Evolutionary conservation across 2,329 filamentous ascomycete species (phyloP).

Genomic region (Penicillium sp.): DNA sequence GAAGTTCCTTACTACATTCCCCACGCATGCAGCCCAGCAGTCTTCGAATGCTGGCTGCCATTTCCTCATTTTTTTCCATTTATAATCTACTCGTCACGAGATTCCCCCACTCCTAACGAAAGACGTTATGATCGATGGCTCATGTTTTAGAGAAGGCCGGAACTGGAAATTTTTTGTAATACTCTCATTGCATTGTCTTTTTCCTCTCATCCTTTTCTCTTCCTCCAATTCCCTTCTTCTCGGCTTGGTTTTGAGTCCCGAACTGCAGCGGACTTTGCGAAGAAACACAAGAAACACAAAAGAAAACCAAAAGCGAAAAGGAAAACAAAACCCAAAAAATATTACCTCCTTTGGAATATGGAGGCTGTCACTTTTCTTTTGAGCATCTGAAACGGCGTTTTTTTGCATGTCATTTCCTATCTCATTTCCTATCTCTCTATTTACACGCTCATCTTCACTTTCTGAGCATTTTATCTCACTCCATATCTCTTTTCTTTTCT

Average conservation of each 20-base stretch:
- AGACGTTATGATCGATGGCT: conserved; percentile 46
- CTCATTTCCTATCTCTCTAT: not conserved
- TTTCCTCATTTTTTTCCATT: conserved; percentile 14
- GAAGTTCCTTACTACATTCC: conserved; percentile 14
- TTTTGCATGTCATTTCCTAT: conserved; percentile 15
- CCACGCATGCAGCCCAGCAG: conserved; percentile 17
- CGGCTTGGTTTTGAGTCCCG: too few relatives aligned
- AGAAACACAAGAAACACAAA: conserved; percentile 6
- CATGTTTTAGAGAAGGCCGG: conserved; percentile 43
- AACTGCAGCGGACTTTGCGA: not conserved
- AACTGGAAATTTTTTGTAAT: conserved; percentile 29
- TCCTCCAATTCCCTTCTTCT: conserved; percentile 4
- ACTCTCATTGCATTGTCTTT: conserved; percentile 24
- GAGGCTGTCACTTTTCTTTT: conserved; percentile 14
- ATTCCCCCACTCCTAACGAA: conserved; percentile 30
- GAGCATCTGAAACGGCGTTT: conserved; percentile 28
- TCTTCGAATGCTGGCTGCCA: conserved; percentile 4
- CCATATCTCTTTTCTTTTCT: not conserved
- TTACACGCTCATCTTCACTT: conserved; percentile 1
- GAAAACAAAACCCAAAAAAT: conserved; percentile 10
- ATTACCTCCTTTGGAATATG: conserved; percentile 16
- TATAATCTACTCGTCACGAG: conserved; percentile 31
- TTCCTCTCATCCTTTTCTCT: conserved; percentile 16
- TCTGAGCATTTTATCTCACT: conserved; percentile 12
- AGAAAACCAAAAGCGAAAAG: conserved; percentile 4